Base-by-base conservation (phyloP, 441 rosid species). In the Bruguiera hainesii region DNA sequence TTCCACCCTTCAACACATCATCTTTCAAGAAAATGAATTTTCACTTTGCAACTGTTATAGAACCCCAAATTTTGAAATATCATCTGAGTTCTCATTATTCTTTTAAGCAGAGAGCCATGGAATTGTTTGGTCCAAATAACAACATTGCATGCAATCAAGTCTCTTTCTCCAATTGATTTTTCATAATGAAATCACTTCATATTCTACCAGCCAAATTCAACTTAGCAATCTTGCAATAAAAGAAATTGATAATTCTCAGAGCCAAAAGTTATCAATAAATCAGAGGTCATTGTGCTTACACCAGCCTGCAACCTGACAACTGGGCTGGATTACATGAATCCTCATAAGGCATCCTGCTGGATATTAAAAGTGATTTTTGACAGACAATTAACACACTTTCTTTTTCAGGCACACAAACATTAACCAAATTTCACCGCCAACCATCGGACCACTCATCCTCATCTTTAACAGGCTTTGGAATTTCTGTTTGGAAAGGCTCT, bases 391-490 rank as follows among this genome's bases (percentile, higher is more conserved):
- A 42, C 18, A 13, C 33, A 16, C 1, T 33, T 1, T 3, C 33
- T 33, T 48, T 28, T 56, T 26, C 5, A 15, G 68, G 69, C 50
- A 51, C 58, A 30, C 18, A 33, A 30, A 37, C 60, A 63, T 18
- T 7, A 9, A 6, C 52, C 56, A 33, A 57, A 50, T 26, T n/a
- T 61, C 52, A 77, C 60, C 60, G 81, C 95, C 90, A 89, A 2
- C 88, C 89, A 48, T 83, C 97, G 6, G 96, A 84, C 90, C 96
- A 87, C 64, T 87, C 91, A 13, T 71, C 68, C 66, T 80, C 89
- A 46, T 83, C 88, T 33, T 67, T 73, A 23, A 52, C 73, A 10
- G 84, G 84, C 35, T 63, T 46, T 64, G 79, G 67, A 79, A 55
- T 15, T 55, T 73, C 81, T 21, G 73, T 33, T 73, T 70, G 62